Conservation (phyloP, 2,329 filamentous ascomycete genomes). For the Ophiostoma sp. region DNA sequence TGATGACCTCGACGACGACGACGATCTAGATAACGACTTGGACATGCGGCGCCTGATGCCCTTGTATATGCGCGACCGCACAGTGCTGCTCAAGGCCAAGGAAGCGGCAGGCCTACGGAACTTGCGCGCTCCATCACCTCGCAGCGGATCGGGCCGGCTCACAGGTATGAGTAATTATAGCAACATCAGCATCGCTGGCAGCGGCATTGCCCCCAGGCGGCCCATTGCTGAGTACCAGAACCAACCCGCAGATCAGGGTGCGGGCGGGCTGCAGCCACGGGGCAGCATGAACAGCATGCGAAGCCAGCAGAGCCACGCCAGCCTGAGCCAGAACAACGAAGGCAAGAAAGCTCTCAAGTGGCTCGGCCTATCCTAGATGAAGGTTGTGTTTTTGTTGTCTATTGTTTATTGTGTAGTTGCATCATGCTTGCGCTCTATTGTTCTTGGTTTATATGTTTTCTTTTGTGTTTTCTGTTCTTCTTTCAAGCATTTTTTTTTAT, state of each 20-base stretch:
- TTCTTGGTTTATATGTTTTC: neutral
- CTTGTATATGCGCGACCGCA: slow-evolving; percentile 35
- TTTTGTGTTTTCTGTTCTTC: neutral
- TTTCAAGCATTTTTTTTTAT: no score
- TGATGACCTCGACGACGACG: slow-evolving; percentile 30
- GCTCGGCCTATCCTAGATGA: slow-evolving; percentile 41
- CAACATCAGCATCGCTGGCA: neutral
- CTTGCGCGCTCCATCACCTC: neutral
- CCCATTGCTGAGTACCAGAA: neutral
- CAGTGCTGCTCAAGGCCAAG: slow-evolving; percentile 17
- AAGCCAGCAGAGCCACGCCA: slow-evolving; percentile 24
- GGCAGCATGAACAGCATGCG: slow-evolving; percentile 16
- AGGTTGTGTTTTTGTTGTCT: neutral
- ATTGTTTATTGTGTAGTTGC: neutral
- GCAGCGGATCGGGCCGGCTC: slow-evolving; percentile 16
- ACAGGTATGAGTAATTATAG: slow-evolving; percentile 15
- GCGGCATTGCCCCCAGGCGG: neutral
- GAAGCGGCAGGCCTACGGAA: slow-evolving; percentile 22
- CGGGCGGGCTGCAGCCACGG: slow-evolving; percentile 1
- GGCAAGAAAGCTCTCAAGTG: slow-evolving; percentile 49
- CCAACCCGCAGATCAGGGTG: neutral
- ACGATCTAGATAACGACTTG: slow-evolving; percentile 40
- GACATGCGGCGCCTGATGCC: slow-evolving; percentile 49
- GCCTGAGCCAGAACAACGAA: slow-evolving; percentile 15
- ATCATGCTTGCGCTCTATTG: neutral